Evolutionary conservation across 352 stramenopile species (phyloP), one percentile per base, ranked within the genome.

Genomic region (Phytophthora pluvialis): DNA sequence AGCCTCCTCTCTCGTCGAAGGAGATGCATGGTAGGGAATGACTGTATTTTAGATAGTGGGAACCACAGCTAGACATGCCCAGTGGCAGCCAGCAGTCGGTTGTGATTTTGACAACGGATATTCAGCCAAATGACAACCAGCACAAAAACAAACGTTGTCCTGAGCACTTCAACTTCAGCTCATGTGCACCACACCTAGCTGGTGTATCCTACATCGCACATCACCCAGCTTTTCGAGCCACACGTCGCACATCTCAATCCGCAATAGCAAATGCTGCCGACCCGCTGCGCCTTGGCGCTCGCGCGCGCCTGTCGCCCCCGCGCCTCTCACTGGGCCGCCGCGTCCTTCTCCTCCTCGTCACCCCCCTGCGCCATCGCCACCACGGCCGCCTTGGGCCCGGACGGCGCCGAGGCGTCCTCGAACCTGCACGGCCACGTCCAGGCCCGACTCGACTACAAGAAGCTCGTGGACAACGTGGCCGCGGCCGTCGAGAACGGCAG

Each of bases 401-500:
- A 67, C 10, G 56, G 64, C 46, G 46, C 33, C 10, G 64, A 80
- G 15, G 43, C 62, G 5, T 73, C 68, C 1, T 69, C 78, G 15
- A 77, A 80, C 33, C 72, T 83, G 42, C 78, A 89, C 52, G 51
- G 69, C 40, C 78, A 89, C 61, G 64, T 94, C 36, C 79, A 92
- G 63, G 81, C 84, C 8, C 82, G 86, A 39, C 65, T 93, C 25
- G 84, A 94, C 67, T 94, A 88, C 72, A 89, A 86, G 54, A 86
- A 85, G 60, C 72, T 94, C 11, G 72, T 76, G 12, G 67, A 68
- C 4, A 84, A 91, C 47, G 54, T 93, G 21, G 76, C 88, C 4
- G 73, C 60, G 1, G 78, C 76, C 6, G 66, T 90, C 1, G 67
- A 60, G 10, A 94, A 94, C 56, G 78, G 81, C 16, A 69, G 75